A percentile compares a stretch with the other conserved stretches of the same genome.
Evolutionary conservation across 2,329 filamentous ascomycete genomes (phyloP).

Genomic region (Sclerotinia subarctica): DNA sequence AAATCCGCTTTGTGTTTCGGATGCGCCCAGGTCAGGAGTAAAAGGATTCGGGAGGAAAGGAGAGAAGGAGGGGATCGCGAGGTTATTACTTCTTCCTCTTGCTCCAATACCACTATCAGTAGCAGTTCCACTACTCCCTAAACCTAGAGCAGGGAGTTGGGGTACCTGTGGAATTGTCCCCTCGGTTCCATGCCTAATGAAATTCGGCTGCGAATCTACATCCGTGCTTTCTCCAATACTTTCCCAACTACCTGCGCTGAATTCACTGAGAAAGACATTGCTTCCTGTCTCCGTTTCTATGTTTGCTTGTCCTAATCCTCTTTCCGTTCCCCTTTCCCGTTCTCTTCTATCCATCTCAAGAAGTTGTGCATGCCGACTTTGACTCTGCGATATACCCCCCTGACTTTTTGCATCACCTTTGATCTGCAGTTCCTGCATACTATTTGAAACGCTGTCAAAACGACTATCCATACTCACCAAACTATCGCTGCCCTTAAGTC

Average conservation of each 20-base stretch:
- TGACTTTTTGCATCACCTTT: neutral
- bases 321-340: neutral
- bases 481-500: slow-evolving; percentile 26
- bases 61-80: slow-evolving; percentile 10
- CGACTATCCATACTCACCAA: slow-evolving; percentile 30
- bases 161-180: neutral
- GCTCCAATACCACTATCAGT: neutral
- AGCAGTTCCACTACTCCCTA: neutral
- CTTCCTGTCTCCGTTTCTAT: neutral
- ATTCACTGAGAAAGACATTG: slow-evolving; percentile 8
- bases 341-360: slow-evolving; percentile 15
- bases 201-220: slow-evolving; percentile 20
- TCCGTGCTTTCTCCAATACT: slow-evolving; percentile 4
- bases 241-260: slow-evolving; percentile 16
- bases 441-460: slow-evolving; percentile 31
- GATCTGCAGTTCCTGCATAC: slow-evolving; percentile 22
- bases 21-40: neutral
- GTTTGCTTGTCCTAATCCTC: neutral
- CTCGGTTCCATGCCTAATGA: slow-evolving; percentile 8
- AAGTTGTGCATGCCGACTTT: slow-evolving; percentile 18
- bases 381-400: neutral
- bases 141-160: neutral
- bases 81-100: neutral
- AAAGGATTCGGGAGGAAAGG: neutral
- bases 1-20: neutral